Base-by-base conservation (phyloP, 345 rosid species). In the Citrus australasica region DNA sequence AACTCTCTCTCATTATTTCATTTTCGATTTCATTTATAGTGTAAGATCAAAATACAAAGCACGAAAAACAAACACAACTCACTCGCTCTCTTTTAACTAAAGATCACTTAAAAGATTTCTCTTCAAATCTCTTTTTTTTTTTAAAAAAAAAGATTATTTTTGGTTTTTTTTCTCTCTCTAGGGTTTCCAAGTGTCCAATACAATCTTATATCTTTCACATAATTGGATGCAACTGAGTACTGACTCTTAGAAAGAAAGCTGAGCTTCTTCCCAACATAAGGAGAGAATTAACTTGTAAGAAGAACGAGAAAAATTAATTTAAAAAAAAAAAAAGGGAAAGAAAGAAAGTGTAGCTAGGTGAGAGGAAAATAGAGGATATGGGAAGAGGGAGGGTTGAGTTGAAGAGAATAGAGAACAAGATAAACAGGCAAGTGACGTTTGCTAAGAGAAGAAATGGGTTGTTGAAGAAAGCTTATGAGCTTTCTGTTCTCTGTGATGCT, bases 371-470 rank as follows among this genome's bases (percentile, higher is more conserved):
- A 70, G 68, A 17, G 48, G 58, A 53, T 6, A 95, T 95, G 98
- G 99, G 99, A 81, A 95, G 99, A 66, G 98, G 98, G 67, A 92
- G 96, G 89, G 99, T 95, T 71, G 99, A 95, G 87, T 81, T 95
- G 93, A 95, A 93, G 93, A 91, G 99, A 91, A 95, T 95, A 83
- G 99, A 95, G 91, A 95, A 95, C 92, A 93, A 95, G 89, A 95
- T 95, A 87, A 95, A 95, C 93, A 92, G 99, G 86, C 99, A 95
- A 86, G 99, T 95, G 70, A 95, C 99, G 1, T 95, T 95, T 84
- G 93, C 99, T 4, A 95, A 95, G 88, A 92, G 99, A 73, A 92
- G 99, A 79, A 93, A 93, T 82, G 99, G 98, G 56, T 70, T 95
- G 86, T 79, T 95, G 88, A 95, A 95, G 93, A 95, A 95, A 88